Evolutionary conservation across 75 land plant genomes (phyloP), one percentile per base, ranked within the genome.

Genomic region (Pinus tabuliformis): DNA sequence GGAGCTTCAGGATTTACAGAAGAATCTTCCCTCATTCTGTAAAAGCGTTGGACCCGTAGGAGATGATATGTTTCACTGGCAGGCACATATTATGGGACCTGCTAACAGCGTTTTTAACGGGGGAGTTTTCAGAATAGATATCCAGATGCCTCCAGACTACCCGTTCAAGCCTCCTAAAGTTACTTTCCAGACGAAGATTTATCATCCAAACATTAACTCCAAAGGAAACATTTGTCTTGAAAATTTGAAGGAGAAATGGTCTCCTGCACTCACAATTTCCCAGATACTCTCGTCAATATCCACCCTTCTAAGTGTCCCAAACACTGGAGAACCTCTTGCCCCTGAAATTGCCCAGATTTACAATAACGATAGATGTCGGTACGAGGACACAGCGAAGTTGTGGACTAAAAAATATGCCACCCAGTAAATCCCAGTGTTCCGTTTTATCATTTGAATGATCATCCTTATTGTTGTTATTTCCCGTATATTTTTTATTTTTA

Each of bases 181-280:
- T 6, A 42, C 45, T 42, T 42, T 61, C 62, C 8, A 22, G 0
- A 22, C 62, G 9, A 74, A 82, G 80, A 76, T 82, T 21, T 82
- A 81, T 73, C 83, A 81, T 62, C 83, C 83, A 18, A 81, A 81
- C 54, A 70, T 81, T 0, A 81, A 81, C 62, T 77, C 83, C 1
- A 81, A 81, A 56, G 83, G 83, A 0, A 81, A 79, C 75, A 77
- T 81, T 7, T 81, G 83, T 56, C 59, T 81, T 56, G 83, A 81
- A 49, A 81, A 77, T 56, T 73, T 81, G 17, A 81, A 77, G 70
- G 83, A 81, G 22, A 79, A 81, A 54, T 81, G 83, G 83, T 72
- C 75, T 62, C 83, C 79, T 16, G 82, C 82, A 6, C 56, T 81
- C 1, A 81, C 78, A 11, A 77, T 81, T 3, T 81, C 82, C 3